Evolutionary conservation across 306 rosid species (phyloP).

Genomic region (Malus asiatica): DNA sequence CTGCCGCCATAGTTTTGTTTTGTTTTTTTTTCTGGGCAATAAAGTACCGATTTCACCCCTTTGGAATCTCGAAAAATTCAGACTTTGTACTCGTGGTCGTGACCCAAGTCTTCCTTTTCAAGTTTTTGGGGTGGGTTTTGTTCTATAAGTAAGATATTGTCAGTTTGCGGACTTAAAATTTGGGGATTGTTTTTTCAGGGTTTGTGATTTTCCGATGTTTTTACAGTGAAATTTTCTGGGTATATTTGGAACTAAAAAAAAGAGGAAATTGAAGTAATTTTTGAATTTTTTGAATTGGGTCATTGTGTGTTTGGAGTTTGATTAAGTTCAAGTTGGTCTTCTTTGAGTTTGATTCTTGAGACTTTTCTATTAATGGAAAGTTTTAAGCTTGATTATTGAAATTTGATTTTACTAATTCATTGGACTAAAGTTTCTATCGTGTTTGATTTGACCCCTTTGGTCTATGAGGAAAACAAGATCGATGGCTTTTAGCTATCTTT

Average conservation of each 20-base stretch:
- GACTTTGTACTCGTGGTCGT: constrained; percentile 31
- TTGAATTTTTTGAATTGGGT: constrained; percentile 5
- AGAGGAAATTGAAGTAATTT: background rate
- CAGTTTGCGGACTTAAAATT: background rate
- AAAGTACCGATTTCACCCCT: constrained; percentile 4
- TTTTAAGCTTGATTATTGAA: constrained; percentile 19
- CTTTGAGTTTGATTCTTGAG: background rate
- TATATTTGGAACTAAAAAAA: background rate
- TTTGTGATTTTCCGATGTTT: background rate
- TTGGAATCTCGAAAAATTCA: constrained; percentile 13
- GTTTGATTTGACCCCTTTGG: constrained; percentile 15
- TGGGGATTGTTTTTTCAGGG: background rate
- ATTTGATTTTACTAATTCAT: constrained; percentile 4
- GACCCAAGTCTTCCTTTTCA: constrained; percentile 9
- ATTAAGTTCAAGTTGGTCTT: background rate
- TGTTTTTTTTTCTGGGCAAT: constrained; percentile 6
- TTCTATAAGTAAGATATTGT: background rate
- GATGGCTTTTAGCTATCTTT: constrained; percentile 3
- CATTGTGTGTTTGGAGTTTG: constrained; percentile 7
- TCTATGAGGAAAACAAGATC: constrained; percentile 19
- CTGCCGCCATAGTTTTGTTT: background rate
- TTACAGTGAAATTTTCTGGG: background rate
- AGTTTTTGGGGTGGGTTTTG: background rate
- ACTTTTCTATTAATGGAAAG: background rate
- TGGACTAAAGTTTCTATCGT: background rate